Percentiles rank a stretch among this genome's conserved stretches.
phyloP scores from a whole-genome alignment of 192 early-diverging fungal species.

The Mortierella antarctica region DNA sequence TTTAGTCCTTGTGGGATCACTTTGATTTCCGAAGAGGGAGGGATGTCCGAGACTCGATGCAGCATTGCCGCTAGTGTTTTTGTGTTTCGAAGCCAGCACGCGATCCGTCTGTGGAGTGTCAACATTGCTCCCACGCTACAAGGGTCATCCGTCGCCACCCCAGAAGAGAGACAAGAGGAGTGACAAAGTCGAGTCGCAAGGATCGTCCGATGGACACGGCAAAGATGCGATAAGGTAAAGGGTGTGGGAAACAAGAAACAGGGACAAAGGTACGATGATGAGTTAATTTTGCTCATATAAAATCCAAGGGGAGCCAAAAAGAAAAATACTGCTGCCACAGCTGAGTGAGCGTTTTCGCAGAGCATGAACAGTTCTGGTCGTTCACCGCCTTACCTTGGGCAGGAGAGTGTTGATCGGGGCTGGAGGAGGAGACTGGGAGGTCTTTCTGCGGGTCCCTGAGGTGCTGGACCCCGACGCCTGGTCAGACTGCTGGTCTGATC shows the following conservation, averaged over 20 bases:
- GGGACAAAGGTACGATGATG: background rate
- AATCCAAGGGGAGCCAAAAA: no score
- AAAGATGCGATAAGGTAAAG: background rate
- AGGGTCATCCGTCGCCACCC: no score
- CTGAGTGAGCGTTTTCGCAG: background rate
- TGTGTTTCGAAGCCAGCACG: conserved; percentile 7
- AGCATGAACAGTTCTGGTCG: background rate
- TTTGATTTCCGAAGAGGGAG: background rate
- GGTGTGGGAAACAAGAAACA: background rate
- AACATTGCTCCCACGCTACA: no score
- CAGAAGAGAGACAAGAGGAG: no score
- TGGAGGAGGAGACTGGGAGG: conserved; percentile 22
- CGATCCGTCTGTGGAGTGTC: background rate
- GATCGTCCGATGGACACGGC: background rate
- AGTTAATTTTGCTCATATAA: background rate
- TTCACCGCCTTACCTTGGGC: conserved; percentile 1
- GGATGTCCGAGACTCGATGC: background rate
- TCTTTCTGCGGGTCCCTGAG: background rate
- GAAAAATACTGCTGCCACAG: no score
- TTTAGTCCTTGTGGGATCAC: conserved; percentile 1
- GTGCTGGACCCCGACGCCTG: background rate
- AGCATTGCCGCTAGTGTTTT: background rate
- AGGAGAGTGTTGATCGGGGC: conserved; percentile 22
- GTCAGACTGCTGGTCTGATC: background rate
- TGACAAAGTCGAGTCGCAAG: no score